Evolutionary conservation across 2,329 filamentous ascomycete species (phyloP).

Genomic region (Sclerotinia trifoliorum): DNA sequence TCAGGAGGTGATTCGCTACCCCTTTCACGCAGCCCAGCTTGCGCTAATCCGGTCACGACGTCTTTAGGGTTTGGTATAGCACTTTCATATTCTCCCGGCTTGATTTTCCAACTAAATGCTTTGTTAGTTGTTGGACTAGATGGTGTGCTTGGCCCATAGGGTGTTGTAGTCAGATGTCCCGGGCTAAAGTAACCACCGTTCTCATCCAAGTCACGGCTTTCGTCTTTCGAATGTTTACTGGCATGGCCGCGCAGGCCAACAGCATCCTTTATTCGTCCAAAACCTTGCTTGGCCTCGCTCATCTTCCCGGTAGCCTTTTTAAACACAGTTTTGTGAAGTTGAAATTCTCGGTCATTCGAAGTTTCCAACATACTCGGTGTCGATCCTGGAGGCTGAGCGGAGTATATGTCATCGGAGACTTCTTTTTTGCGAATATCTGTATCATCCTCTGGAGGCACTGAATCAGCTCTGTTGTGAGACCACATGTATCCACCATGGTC

Average conservation of each 20-base stretch:
- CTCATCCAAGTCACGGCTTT: slow-evolving; percentile 31
- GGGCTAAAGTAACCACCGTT: slow-evolving; percentile 32
- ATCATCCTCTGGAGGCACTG: slow-evolving; percentile 55
- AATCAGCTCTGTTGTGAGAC: slow-evolving; percentile 51
- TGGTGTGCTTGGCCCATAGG: slow-evolving; percentile 26
- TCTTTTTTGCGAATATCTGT: slow-evolving; percentile 42
- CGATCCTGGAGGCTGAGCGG: slow-evolving; percentile 47
- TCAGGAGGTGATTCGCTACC: slow-evolving; percentile 26
- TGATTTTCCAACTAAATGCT: slow-evolving; percentile 63
- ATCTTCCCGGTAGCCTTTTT: slow-evolving; percentile 78
- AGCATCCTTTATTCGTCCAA: slow-evolving; percentile 82
- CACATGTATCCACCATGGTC: slow-evolving; percentile 49
- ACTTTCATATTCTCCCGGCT: slow-evolving; percentile 57
- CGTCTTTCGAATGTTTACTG: slow-evolving; percentile 57
- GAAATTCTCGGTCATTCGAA: slow-evolving; percentile 54
- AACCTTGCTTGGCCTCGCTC: slow-evolving; percentile 76
- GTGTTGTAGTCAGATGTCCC: slow-evolving; percentile 28
- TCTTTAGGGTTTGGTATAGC: slow-evolving; percentile 34
- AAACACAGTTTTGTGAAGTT: slow-evolving; percentile 64
- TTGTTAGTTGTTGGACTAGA: slow-evolving; percentile 42
- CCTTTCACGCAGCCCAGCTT: slow-evolving; percentile 16
- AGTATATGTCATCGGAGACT: slow-evolving; percentile 47
- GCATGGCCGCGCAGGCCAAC: slow-evolving; percentile 60
- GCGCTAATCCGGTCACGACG: slow-evolving; percentile 13
- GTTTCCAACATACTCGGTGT: slow-evolving; percentile 49